These are phyloP conservation scores for Ascomycota sp. DNA, from an alignment of 2,329 filamentous ascomycete species.

Conservation along the genomic window DNA sequence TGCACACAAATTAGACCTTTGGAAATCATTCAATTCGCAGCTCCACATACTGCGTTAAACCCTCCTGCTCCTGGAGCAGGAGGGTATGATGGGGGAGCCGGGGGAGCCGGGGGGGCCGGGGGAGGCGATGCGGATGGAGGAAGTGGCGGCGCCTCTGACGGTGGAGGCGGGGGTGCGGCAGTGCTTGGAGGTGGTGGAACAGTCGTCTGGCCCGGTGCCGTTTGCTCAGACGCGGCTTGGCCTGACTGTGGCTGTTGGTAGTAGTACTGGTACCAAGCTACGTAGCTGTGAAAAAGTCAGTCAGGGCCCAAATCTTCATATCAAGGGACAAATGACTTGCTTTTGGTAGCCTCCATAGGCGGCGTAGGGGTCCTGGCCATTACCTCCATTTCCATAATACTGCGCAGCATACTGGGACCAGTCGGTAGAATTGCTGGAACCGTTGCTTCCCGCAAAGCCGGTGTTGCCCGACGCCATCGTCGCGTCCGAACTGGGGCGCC, in stretches of 20 bases:
- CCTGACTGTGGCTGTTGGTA: conserved; percentile 27
- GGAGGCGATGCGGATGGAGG: conserved; percentile 33
- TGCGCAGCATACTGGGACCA: conserved; percentile 3
- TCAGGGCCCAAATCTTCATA: neutral
- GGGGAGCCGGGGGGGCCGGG: conserved; percentile 17
- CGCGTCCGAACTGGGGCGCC: conserved; percentile 9
- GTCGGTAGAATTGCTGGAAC: conserved; percentile 6
- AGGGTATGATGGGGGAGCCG: conserved; percentile 9
- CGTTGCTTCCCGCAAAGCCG: conserved; percentile 9
- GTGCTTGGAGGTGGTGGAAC: conserved; percentile 35
- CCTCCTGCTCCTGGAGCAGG: conserved; percentile 26
- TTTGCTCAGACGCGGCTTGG: conserved; percentile 24
- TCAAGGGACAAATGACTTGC: conserved; percentile 16
- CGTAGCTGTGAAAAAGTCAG: conserved; percentile 22
- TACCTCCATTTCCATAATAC: conserved; percentile 34
- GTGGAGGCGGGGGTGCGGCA: conserved; percentile 34
- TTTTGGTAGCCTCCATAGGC: conserved; percentile 75
- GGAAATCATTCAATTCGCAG: neutral
- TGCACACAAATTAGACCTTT: conserved; percentile 6
- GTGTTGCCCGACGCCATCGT: conserved; percentile 15
- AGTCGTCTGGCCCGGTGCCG: conserved; percentile 21
- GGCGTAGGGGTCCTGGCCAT: conserved; percentile 57
- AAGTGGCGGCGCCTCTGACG: conserved; percentile 1
- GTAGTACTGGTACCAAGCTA: conserved; percentile 55
- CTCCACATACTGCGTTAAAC: conserved; percentile 39